Evolutionary conservation across 768 basidiomycete species (phyloP), one percentile per base, ranked within the genome.

Genomic region (Hemileccinum impolitum): DNA sequence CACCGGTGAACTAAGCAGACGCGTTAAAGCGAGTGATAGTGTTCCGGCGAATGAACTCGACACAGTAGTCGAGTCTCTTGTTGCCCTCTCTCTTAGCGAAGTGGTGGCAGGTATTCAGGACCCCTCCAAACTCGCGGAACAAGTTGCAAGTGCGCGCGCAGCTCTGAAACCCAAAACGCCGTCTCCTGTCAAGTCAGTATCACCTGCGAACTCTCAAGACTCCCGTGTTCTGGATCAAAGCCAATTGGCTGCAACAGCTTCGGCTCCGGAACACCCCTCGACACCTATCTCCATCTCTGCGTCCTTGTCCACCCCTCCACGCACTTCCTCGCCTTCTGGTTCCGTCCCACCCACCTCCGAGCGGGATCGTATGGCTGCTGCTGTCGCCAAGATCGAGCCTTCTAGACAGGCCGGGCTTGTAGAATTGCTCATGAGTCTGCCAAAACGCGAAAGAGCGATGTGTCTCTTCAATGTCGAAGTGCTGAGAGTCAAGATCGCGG

Each of bases 391-490:
- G 61, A 72, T 89, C 6, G 87, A 90, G 64, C 70, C 77, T 5
- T 62, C 72, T 0, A 77, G 81, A 43, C 80, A 83, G 39, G 61
- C 60, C 3, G 85, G 89, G 53, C 75, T 94, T 39, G 82, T 85
- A 0, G 88, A 87, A 19, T 73, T 95, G 43, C 69, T 94, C 31
- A 88, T 93, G 85, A 85, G 83, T 57, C 75, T 95, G 15, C 84
- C 88, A 1, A 94, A 93, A 69, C 81, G 87, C 51, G 93, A 95
- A 55, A 81, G 92, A 13, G 91, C 90, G 0, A 78, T 94, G 81
- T 94, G 92, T 68, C 72, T 94, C 35, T 95, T 95, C 75, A 94
- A 92, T 55, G 74, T 75, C 12, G 90, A 94, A 57, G 77, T 90
- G 25, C 74, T 94, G 21, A 77, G 82, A 43, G 75, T 72, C 18